Base-by-base conservation (phyloP, 768 basidiomycete species). In the Russula virescens region DNA sequence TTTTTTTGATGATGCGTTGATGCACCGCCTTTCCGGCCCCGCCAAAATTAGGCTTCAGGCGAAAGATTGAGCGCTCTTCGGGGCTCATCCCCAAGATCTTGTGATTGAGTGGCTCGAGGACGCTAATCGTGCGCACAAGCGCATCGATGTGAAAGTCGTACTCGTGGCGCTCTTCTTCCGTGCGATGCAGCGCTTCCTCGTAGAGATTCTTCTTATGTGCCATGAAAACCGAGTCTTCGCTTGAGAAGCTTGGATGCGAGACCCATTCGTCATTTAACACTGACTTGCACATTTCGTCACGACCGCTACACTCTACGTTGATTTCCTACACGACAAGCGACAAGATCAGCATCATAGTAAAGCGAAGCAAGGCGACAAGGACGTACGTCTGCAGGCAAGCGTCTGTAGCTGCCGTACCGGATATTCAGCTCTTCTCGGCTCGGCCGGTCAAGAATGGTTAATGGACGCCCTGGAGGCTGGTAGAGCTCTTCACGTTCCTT, bases 131-230 rank as follows among this genome's bases (percentile, higher is more conserved):
- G 56, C 94, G 88, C 11, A 86, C 82, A 69, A 98, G 89, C 8
- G 94, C 95, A 71, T 98, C 96, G 69, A 98, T 91, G 72, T 98
- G 94, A 77, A 97, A 98, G 73, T 98, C 96, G 72, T 98, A 99
- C 74, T 98, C 96, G 73, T 99, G 97, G 7, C 97, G 86, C 72
- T 99, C 97, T 73, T 99, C 97, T 70, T 99, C 97, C 54, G 88
- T 89, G 40, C 94, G 89, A 75, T 98, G 95, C 11, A 98, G 80
- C 0, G 95, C 95, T 71, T 98, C 97, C 73, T 98, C 97, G 74
- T 91, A 99, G 1, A 88, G 81, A 74, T 98, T 99, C 81, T 96
- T 97, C 76, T 89, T 89, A 72, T 94, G 88, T 0, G 91, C 83
- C 64, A 89, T 78, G 70, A 97, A 97, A 1, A 91, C 93, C 1